Percentiles rank a stretch among this genome's conserved stretches.
Evolutionary conservation across 2,329 filamentous ascomycete genomes (phyloP).

Genomic region (Beauveria brongniartii): DNA sequence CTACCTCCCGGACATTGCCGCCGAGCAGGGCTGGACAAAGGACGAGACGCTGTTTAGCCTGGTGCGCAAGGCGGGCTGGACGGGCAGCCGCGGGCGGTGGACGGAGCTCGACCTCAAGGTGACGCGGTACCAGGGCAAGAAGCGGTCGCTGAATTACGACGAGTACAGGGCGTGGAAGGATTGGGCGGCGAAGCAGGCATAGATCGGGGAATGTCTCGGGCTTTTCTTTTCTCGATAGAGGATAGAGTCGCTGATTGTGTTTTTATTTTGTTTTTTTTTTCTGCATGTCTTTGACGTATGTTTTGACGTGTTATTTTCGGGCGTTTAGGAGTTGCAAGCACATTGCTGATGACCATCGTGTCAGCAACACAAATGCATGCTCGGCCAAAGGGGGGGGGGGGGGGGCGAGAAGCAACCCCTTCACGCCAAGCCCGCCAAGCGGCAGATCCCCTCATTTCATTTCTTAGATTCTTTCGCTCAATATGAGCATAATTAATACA

Average conservation of each 20-base stretch:
- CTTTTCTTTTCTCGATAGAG: not conserved
- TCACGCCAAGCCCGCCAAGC: too few species aligned
- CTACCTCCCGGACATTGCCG: conserved; percentile 85
- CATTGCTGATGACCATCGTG: too few species aligned
- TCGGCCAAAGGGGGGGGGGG: too few species aligned
- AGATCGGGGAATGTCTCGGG: not conserved
- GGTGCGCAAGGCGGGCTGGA: conserved; percentile 93
- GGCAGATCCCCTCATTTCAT: too few species aligned
- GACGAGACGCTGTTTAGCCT: conserved; percentile 85
- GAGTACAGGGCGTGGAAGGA: conserved; percentile 76
- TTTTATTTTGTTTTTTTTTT: not conserved
- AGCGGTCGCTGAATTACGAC: conserved; percentile 58
- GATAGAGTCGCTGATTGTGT: not conserved
- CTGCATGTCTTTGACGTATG: too few species aligned
- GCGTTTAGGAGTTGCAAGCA: too few species aligned
- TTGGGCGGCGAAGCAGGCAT: conserved; percentile 45
- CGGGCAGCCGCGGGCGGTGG: conserved; percentile 72
- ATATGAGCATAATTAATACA: too few species aligned
- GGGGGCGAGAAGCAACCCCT: too few species aligned
- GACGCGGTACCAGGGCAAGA: conserved; percentile 80
- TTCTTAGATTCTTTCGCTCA: not conserved
- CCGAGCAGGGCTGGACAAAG: conserved; percentile 90
- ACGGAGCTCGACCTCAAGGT: conserved; percentile 69
- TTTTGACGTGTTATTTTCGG: too few species aligned
- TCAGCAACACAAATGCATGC: too few species aligned